A percentile compares a stretch with the other conserved stretches of the same genome.
Conservation (phyloP, 352 stramenopile genomes). For the Aphanomyces astaci region DNA sequence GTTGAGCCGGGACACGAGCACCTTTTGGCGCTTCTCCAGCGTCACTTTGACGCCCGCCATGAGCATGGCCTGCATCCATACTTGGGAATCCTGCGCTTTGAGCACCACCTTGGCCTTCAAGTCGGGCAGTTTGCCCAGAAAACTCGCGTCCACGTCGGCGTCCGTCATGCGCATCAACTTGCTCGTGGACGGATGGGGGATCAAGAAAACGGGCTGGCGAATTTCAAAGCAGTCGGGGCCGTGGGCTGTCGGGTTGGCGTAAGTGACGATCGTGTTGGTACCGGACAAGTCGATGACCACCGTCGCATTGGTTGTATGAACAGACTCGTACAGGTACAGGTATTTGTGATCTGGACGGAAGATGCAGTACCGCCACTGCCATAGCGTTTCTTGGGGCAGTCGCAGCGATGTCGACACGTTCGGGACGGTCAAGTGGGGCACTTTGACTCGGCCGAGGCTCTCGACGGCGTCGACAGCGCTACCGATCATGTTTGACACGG, state of each 20-base stretch:
- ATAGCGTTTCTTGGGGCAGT: slow-evolving; percentile 29
- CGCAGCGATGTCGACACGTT: background rate
- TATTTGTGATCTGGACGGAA: slow-evolving; percentile 41
- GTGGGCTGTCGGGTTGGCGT: slow-evolving; percentile 36
- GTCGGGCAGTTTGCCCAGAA: slow-evolving; percentile 27
- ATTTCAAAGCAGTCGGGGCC: slow-evolving; percentile 55
- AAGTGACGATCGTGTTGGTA: slow-evolving; percentile 33
- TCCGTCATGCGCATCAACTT: background rate
- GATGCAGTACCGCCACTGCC: slow-evolving; percentile 63
- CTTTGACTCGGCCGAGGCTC: background rate
- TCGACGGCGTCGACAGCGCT: background rate
- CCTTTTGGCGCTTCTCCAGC: slow-evolving; percentile 40
- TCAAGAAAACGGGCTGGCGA: slow-evolving; percentile 37
- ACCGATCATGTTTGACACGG: slow-evolving; percentile 37
- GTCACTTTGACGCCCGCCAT: slow-evolving; percentile 41
- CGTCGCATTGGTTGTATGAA: slow-evolving; percentile 32
- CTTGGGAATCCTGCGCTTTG: slow-evolving; percentile 41
- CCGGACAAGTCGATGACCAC: slow-evolving; percentile 54
- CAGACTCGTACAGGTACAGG: slow-evolving; percentile 58
- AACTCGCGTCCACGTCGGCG: slow-evolving; percentile 1
- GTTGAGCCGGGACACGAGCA: slow-evolving; percentile 55
- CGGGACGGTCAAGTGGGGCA: background rate
- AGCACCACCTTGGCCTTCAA: slow-evolving; percentile 39
- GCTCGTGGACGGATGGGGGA: slow-evolving; percentile 25
- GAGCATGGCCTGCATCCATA: slow-evolving; percentile 48